These are phyloP conservation scores for Capsella bursapastoris DNA, from an alignment of 345 rosid species.

Conservation along the genomic window DNA sequence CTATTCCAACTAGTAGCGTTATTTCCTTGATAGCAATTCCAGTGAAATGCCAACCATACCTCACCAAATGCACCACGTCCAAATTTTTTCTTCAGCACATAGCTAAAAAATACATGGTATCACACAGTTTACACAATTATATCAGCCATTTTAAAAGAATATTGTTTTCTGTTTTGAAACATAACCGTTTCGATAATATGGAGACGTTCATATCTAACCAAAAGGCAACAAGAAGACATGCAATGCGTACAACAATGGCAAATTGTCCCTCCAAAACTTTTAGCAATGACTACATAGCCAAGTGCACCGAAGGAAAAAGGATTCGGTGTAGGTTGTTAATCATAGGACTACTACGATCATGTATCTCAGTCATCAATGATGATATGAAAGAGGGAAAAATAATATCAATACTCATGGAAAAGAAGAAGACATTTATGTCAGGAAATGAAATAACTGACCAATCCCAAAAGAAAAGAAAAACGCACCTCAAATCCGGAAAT, in stretches of 20 bases:
- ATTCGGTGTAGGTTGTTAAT: conserved; percentile 6
- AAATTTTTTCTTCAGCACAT: conserved; percentile 79
- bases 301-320: conserved; percentile 3
- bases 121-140: background rate
- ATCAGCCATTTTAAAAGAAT: conserved; percentile 11
- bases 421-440: background rate
- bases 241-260: background rate
- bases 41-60: conserved; percentile 91
- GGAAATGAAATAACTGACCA: background rate
- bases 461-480: conserved; percentile 29
- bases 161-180: background rate
- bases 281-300: conserved; percentile 12
- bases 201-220: conserved; percentile 4
- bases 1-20: conserved; percentile 54
- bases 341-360: conserved; percentile 24
- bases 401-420: background rate
- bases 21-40: conserved; percentile 68
- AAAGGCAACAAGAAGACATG: conserved; percentile 24
- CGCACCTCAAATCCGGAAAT: conserved; percentile 68
- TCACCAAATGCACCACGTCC: conserved; percentile 96
- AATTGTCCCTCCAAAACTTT: conserved; percentile 14
- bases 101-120: conserved; percentile 55
- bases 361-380: conserved; percentile 20
- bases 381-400: conserved; percentile 20
- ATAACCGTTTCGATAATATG: conserved; percentile 9